Evolutionary conservation across 192 early-diverging fungal genomes (phyloP).

Genomic region (Rhizophagus clarus): DNA sequence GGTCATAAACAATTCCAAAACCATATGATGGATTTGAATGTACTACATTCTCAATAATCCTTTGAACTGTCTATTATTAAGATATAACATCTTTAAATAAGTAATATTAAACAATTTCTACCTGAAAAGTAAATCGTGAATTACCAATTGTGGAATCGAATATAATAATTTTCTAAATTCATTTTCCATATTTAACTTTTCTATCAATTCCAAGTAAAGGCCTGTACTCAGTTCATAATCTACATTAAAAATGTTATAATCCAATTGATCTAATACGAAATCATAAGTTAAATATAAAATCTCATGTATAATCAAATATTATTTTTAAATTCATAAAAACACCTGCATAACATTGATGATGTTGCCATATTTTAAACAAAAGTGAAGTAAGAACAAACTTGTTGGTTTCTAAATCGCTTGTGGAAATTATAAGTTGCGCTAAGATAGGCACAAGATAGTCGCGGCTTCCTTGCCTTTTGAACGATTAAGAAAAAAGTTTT

Average conservation of each 20-base stretch:
- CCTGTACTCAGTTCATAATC: neutral
- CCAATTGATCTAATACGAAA: neutral
- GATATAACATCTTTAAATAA: neutral
- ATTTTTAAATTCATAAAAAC: neutral
- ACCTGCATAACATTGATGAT: neutral
- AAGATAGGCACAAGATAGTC: neutral
- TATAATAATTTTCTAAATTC: neutral
- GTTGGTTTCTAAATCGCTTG: neutral
- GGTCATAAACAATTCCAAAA: slow-evolving; percentile 6
- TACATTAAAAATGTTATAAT: neutral
- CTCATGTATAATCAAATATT: too few species aligned
- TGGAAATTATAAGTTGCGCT: neutral
- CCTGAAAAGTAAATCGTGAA: neutral
- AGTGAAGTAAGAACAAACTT: neutral
- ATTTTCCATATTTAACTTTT: slow-evolving; percentile 4
- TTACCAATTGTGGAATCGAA: neutral
- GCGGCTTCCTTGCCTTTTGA: neutral
- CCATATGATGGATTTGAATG: neutral
- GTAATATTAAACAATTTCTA: neutral
- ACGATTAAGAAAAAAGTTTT: neutral
- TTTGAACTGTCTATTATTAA: neutral
- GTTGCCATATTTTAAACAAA: slow-evolving; percentile 9
- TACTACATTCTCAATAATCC: neutral
- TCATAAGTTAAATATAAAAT: neutral
- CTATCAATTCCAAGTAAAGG: neutral